These are phyloP conservation scores for Syzygium grande DNA, from an alignment of 345 rosid species.

Conservation along the genomic window DNA sequence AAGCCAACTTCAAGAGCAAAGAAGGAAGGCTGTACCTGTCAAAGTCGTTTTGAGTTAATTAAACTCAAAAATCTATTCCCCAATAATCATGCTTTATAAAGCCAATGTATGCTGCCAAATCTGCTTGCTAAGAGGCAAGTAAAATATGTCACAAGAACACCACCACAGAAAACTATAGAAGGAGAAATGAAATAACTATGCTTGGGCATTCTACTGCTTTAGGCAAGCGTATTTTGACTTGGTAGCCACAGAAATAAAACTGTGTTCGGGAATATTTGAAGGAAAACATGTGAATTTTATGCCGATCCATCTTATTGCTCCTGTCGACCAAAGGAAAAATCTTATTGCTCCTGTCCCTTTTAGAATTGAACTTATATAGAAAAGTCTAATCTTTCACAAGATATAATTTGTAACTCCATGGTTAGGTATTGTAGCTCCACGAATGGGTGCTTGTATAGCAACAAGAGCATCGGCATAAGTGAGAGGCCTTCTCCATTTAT, in stretches of 20 bases:
- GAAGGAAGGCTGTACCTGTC: background rate
- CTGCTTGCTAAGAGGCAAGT: background rate
- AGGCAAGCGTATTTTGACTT: background rate
- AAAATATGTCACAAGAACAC: background rate
- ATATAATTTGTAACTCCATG: background rate
- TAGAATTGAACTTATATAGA: background rate
- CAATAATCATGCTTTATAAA: background rate
- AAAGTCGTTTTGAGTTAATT: background rate
- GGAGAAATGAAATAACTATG: background rate
- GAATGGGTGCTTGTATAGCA: background rate
- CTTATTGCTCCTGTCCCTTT: background rate
- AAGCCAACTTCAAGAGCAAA: background rate
- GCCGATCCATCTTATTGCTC: background rate
- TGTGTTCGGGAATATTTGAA: background rate
- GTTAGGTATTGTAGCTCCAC: background rate
- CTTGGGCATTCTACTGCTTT: background rate
- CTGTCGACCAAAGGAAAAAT: background rate
- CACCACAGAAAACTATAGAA: background rate
- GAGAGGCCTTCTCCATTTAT: background rate
- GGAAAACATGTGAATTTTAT: background rate
- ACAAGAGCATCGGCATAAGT: background rate
- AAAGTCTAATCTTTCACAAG: background rate
- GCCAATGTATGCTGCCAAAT: background rate
- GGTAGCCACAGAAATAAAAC: background rate
- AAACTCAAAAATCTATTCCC: background rate